Conservation (phyloP, 306 rosid species). For the Inga leiocalycina region DNA sequence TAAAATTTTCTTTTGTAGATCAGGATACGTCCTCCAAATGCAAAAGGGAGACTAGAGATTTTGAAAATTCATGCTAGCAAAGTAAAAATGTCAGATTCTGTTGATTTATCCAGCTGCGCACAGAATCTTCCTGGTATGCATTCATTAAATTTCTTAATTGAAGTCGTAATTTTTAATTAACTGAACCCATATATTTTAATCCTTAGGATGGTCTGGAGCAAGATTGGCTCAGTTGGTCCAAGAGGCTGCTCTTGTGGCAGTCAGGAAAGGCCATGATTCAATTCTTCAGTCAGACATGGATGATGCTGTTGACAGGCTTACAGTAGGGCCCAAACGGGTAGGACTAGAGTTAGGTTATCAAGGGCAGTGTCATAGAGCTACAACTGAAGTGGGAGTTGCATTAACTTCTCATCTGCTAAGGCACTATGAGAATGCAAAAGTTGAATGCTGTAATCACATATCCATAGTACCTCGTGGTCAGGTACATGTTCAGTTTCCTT, state of each 20-base stretch:
- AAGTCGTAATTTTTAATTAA: constrained; percentile 22
- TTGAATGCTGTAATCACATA: constrained; percentile 89
- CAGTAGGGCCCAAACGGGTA: constrained; percentile 84
- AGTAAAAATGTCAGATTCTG: constrained; percentile 90
- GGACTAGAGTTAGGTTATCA: constrained; percentile 81
- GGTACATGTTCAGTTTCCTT: constrained; percentile 71
- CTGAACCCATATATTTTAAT: constrained; percentile 34
- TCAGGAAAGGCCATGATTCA: constrained; percentile 81
- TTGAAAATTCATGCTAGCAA: constrained; percentile 90
- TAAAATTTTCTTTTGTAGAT: constrained; percentile 59
- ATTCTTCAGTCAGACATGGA: constrained; percentile 90
- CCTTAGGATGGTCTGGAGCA: constrained; percentile 95
- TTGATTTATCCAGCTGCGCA: constrained; percentile 85
- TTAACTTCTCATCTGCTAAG: constrained; percentile 90
- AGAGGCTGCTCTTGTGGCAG: constrained; percentile 99
- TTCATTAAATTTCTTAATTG: neutral
- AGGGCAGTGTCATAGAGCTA: constrained; percentile 95
- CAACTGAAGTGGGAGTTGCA: constrained; percentile 93
- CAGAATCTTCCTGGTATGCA: constrained; percentile 85
- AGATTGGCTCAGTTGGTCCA: constrained; percentile 92
- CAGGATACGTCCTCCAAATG: constrained; percentile 80
- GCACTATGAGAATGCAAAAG: constrained; percentile 76
- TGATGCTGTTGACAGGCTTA: constrained; percentile 95
- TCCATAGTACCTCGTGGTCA: constrained; percentile 96
- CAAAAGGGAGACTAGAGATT: constrained; percentile 88